phyloP scores from a whole-genome alignment of 192 early-diverging fungal species.

The Chytriomyces confervae region DNA sequence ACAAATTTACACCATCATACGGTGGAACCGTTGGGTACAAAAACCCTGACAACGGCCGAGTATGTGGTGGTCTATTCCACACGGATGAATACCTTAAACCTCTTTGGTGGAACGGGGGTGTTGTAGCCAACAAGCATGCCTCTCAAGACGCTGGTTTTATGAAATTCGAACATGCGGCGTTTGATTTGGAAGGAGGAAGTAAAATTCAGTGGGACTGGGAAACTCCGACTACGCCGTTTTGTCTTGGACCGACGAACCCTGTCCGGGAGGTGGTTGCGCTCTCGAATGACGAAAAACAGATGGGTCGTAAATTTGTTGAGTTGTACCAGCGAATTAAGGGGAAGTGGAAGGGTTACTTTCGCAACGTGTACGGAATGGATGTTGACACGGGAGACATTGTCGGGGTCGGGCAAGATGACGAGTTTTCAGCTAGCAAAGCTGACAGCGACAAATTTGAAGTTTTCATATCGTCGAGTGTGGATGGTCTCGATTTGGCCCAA shows the following conservation, averaged over 20 bases:
- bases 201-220: constrained; percentile 12
- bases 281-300: neutral
- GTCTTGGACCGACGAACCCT: constrained; percentile 12
- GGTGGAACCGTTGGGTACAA: constrained; percentile 64
- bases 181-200: constrained; percentile 22
- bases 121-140: constrained; percentile 45
- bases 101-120: constrained; percentile 50
- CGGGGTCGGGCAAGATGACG: neutral
- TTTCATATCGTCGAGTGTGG: neutral
- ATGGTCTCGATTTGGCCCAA: constrained; percentile 1
- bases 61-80: constrained; percentile 45
- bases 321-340: constrained; percentile 18
- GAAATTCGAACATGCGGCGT: constrained; percentile 31
- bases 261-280: constrained; percentile 3
- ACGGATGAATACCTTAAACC: constrained; percentile 36
- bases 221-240: constrained; percentile 17
- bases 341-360: constrained; percentile 17
- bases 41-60: constrained; percentile 11
- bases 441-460: no score
- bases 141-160: neutral
- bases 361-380: neutral
- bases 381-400: neutral
- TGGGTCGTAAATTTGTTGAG: constrained; percentile 5
- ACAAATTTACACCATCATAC: constrained; percentile 59
- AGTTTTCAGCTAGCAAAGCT: no score